Percentiles rank a stretch among this genome's conserved stretches.
phyloP scores from a whole-genome alignment of 345 rosid genomes.

The Turnera subulata region DNA sequence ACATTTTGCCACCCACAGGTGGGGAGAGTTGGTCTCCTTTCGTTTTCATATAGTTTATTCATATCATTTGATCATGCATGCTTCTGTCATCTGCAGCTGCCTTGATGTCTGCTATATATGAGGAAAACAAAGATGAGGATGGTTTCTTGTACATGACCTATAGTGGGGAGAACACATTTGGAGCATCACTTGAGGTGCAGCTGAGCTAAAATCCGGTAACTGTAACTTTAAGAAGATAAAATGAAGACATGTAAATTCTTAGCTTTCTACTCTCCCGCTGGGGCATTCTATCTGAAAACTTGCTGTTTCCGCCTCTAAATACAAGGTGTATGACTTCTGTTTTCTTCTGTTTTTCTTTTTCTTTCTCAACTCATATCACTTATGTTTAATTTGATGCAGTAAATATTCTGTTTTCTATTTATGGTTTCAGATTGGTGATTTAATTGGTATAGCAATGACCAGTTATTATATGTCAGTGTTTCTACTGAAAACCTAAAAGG shows the following conservation, averaged over 20 bases:
- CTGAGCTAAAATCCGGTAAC: background rate
- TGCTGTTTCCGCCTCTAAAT: background rate
- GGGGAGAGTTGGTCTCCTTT: slow-evolving; percentile 3
- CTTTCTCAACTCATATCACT: too few species aligned
- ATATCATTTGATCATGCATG: background rate
- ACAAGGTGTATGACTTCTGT: background rate
- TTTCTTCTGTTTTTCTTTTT: too few species aligned
- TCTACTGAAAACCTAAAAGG: background rate
- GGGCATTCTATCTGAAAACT: background rate
- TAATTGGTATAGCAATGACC: background rate
- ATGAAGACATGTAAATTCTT: background rate
- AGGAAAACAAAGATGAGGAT: slow-evolving; percentile 95
- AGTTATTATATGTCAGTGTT: background rate
- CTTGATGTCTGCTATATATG: slow-evolving; percentile 92
- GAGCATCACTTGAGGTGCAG: slow-evolving; percentile 16
- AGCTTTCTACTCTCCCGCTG: background rate
- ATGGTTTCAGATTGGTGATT: background rate
- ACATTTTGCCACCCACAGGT: slow-evolving; percentile 75
- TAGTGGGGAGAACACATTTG: slow-evolving; percentile 98
- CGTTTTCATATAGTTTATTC: background rate
- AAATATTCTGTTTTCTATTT: background rate
- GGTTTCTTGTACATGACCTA: slow-evolving; percentile 99
- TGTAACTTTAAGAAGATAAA: background rate
- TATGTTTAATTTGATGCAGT: background rate
- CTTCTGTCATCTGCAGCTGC: slow-evolving; percentile 49